These are phyloP conservation scores for Berkeleyomyces rouxiae DNA, from an alignment of 2,329 filamentous ascomycete species.

Conservation along the genomic window DNA sequence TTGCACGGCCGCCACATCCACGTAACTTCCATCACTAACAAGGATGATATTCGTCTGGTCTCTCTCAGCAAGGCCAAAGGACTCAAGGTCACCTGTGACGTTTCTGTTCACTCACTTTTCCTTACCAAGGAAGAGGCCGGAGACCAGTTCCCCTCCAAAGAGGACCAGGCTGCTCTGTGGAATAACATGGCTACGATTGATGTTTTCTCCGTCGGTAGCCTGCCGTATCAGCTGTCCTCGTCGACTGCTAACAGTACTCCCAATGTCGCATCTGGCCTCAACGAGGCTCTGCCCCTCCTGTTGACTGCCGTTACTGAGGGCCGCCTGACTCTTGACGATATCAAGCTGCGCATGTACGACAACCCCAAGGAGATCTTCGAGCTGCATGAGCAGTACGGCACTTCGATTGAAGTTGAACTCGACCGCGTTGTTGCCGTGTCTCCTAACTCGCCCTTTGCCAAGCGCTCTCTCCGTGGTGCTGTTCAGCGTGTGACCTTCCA, in stretches of 20 bases:
- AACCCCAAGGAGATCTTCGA: slow-evolving; percentile 72
- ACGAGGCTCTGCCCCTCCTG: slow-evolving; percentile 56
- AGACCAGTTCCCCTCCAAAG: slow-evolving; percentile 44
- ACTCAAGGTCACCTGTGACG: slow-evolving; percentile 67
- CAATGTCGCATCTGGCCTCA: slow-evolving; percentile 48
- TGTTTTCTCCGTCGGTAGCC: slow-evolving; percentile 61
- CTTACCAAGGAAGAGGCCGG: slow-evolving; percentile 53
- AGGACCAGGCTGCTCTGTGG: slow-evolving; percentile 61
- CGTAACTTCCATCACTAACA: slow-evolving; percentile 64
- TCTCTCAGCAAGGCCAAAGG: slow-evolving; percentile 66
- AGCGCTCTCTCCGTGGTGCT: slow-evolving; percentile 49
- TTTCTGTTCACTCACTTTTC: slow-evolving; percentile 66
- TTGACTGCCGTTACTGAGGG: slow-evolving; percentile 62
- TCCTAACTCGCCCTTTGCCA: slow-evolving; percentile 46
- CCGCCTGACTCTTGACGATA: slow-evolving; percentile 55
- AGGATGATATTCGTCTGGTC: slow-evolving; percentile 63
- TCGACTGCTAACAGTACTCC: slow-evolving; percentile 28
- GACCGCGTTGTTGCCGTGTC: slow-evolving; percentile 36
- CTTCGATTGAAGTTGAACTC: slow-evolving; percentile 58
- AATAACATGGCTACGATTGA: slow-evolving; percentile 56
- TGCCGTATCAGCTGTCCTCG: slow-evolving; percentile 53
- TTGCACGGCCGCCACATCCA: slow-evolving; percentile 65
- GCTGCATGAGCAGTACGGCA: slow-evolving; percentile 61
- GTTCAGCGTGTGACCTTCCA: slow-evolving; percentile 64
- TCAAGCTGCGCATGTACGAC: slow-evolving; percentile 54